Base-by-base conservation (phyloP, 768 basidiomycete species). In the Russula compacta region DNA sequence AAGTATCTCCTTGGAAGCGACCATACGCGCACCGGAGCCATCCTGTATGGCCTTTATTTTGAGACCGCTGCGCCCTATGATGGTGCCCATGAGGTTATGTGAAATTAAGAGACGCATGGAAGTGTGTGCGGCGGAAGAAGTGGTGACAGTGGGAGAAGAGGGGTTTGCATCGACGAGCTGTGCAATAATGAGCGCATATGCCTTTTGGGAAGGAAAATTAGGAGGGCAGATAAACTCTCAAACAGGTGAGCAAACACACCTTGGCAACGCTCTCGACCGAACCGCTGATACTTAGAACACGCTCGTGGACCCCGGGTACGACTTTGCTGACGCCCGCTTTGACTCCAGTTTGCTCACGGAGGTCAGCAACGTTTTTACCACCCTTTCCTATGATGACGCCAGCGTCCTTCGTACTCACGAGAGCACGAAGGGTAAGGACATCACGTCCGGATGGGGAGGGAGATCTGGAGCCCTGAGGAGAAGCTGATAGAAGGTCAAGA, bases 11-110 rank as follows among this genome's bases (percentile, higher is more conserved):
- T 98, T 98, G 63, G 92, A 91, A 47, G 97, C 97, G 58, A 98
- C 89, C 95, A 99, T 99, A 58, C 97, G 89, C 19, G 93, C 94
- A 53, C 94, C 93, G 42, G 95, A 95, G 50, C 81, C 77, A 73
- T 98, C 95, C 73, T 99, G 97, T 72, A 99, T 98, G 70, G 93
- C 90, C 78, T 98, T 98, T 75, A 99, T 98, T 83, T 97, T 98
- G 73, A 92, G 84, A 68, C 97, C 97, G 56, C 78, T 88, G 66
- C 95, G 88, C 68, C 97, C 97, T 69, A 98, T 98, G 77, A 99
- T 89, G 63, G 92, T 94, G 56, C 97, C 97, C 97, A 99, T 99
- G 67, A 99, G 81, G 76, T 98, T 95, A 79, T 99, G 97, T 48
- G 94, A 95, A 78, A 99, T 94, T 70, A 99, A 82, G 67, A 99